phyloP scores from a whole-genome alignment of 495 filamentous ascomycete genomes.

The Filosporella fistucella region DNA sequence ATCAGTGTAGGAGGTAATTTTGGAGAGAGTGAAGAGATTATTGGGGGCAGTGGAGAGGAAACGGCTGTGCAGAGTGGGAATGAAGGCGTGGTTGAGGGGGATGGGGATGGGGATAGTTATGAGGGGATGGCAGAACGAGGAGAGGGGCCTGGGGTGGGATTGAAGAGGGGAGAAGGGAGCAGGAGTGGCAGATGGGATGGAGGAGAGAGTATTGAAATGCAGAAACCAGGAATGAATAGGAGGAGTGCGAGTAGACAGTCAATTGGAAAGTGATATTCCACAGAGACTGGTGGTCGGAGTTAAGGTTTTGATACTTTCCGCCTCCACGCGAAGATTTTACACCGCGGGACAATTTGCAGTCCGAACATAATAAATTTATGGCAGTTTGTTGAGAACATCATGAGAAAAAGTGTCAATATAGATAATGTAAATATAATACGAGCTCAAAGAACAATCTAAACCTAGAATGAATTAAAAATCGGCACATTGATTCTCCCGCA shows the following conservation, averaged over 20 bases:
- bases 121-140: conserved; percentile 31
- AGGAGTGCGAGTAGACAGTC: conserved; percentile 23
- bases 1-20: conserved; percentile 74
- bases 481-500: no score
- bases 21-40: conserved; percentile 34
- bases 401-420: no score
- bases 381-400: no score
- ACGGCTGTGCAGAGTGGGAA: conserved; percentile 9
- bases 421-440: no score
- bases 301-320: no score
- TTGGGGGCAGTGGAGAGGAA: conserved; percentile 7
- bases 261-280: no score
- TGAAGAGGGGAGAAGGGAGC: conserved; percentile 18
- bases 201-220: conserved; percentile 15
- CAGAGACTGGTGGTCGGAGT: no score
- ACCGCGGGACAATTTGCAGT: no score
- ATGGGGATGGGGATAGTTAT: conserved; percentile 22
- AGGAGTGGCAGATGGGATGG: not conserved
- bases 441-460: no score
- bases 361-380: no score
- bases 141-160: conserved; percentile 13
- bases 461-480: no score
- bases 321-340: no score
- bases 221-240: conserved; percentile 13
- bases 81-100: conserved; percentile 9